phyloP scores from a whole-genome alignment of 495 filamentous ascomycete species.

The Thermothielavioides terrestris region DNA sequence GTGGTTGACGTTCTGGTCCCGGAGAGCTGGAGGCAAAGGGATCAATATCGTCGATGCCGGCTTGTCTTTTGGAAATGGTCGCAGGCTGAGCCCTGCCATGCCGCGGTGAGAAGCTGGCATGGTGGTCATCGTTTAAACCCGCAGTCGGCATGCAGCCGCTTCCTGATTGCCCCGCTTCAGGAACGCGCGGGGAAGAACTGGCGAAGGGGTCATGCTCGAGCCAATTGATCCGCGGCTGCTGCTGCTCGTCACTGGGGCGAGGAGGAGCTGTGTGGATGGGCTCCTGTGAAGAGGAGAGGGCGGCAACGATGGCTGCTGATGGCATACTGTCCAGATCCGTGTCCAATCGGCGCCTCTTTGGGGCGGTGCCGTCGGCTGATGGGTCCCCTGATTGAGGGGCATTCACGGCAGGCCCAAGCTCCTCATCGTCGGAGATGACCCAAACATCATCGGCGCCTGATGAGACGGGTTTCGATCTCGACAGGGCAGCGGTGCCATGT shows the following conservation, averaged over 20 bases:
- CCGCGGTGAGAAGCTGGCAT: slow-evolving; percentile 11
- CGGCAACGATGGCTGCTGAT: not conserved
- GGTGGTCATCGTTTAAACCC: slow-evolving; percentile 7
- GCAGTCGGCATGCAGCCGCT: too few relatives aligned
- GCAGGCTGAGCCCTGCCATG: not conserved
- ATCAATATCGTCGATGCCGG: slow-evolving; percentile 9
- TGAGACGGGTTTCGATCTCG: too few relatives aligned
- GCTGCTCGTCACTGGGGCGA: not conserved
- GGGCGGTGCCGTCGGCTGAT: not conserved
- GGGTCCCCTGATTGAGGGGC: not conserved
- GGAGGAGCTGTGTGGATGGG: not conserved
- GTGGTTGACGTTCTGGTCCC: not conserved
- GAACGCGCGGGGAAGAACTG: slow-evolving; percentile 8
- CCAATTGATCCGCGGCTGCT: not conserved
- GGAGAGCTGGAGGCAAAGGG: slow-evolving; percentile 17
- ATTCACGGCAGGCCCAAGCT: not conserved
- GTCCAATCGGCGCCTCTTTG: slow-evolving; percentile 23
- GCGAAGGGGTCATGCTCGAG: slow-evolving; percentile 8
- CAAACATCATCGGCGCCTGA: not conserved
- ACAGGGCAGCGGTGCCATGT: too few relatives aligned
- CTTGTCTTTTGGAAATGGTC: not conserved
- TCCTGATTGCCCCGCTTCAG: not conserved
- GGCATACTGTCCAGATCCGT: not conserved
- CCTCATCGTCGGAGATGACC: slow-evolving; percentile 45
- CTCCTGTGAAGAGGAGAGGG: too few relatives aligned